Base-by-base conservation (phyloP, 192 early-diverging fungal species). In the Funneliformis geosporum region DNA sequence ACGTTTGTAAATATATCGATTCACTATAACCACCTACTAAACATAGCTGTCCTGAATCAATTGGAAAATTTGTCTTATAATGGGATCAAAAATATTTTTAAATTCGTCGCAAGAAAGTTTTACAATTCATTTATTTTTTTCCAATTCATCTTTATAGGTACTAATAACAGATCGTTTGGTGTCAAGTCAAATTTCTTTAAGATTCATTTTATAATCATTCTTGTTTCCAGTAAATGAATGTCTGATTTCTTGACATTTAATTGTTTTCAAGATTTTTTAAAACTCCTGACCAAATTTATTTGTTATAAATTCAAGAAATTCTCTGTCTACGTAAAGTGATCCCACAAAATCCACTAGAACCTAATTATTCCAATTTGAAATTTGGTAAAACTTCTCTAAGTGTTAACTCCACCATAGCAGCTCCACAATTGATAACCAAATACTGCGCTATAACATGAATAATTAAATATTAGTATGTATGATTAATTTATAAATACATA, bases 11-110 rank as follows among this genome's bases (percentile, higher is more conserved):
- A 66, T 89, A 89, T 21, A 82, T 73, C 2, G 83, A 85, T 39
- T 86, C 83, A 44, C 80, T 82, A 75, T 88, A 89, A 43, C 80
- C 85, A 75, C 73, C 87, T n/a, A 89, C 88, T 68, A 89, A 66
- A 81, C 88, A 89, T 40, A 89, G 73, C 70, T 89, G 88, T 47
- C 81, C 65, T 83, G 47, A 43, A 89, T 87, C n/a, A 89, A 60
- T 21, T 80, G 64, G 0, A 86, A 61, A 23, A 89, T 84, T 39
- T 78, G 39, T 7, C 82, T 76, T 5, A 86, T 65, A 2, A 88
- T 83, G 0, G 86, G 85, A 42, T 86, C 80, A 47, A 89, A 89
- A 18, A 89, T 86, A 39, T 83, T 78, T 55, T 86, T 82, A 27
- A 78, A 42, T 3, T 43, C 40, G n/a, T 47, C 27, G 40, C 23